Base-by-base conservation (phyloP, 1,139 yeast species). In the Ogataea hybrid region DNA sequence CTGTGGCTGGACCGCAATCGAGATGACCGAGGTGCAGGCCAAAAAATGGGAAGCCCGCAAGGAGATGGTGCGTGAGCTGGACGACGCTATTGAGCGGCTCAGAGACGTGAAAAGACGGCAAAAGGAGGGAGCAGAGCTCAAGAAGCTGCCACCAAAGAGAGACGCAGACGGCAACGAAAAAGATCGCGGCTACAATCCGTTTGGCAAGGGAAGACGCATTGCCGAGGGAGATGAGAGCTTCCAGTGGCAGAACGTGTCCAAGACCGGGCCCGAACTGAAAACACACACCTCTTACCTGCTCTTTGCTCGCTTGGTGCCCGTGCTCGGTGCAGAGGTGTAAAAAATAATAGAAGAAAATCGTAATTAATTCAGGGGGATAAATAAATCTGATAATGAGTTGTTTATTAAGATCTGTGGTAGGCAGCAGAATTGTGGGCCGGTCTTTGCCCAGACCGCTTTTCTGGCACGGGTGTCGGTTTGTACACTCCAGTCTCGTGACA, bases 221-320 rank as follows among this genome's bases (percentile, higher is more conserved):
- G 77, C 74, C 54, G 97, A 90, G 65, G 98, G 98, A 39, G 97
- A 92, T 56, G 78, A 71, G 8, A 73, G 73, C 5, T 92, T 71
- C 63, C 68, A 75, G 27, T 94, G 99, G 99, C 69, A 73, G 47
- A 75, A 87, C 51, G 94, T 90, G 18, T 81, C 96, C 12, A 82
- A 81, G 59, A 70, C 84, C 3, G 98, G 92, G 61, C 58, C 81
- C 4, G 97, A 92, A 57, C 73, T 92, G 56, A 92, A 90, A 65
- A 84, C 90, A 17, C 99, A 94, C 54, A 94, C 99, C 0, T 88
- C 97, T 1, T 94, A 88, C 60, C 69, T 94, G 59, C 88, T 97
- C 1, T 94, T 94, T 74, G 99, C 98, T 27, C 71, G 64, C 48
- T 71, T 69, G 50, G 56, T 65, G 35, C 59, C 56, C 7, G 23